Base-by-base conservation (phyloP, 2,329 filamentous ascomycete genomes). In the Cercospora sesami region DNA sequence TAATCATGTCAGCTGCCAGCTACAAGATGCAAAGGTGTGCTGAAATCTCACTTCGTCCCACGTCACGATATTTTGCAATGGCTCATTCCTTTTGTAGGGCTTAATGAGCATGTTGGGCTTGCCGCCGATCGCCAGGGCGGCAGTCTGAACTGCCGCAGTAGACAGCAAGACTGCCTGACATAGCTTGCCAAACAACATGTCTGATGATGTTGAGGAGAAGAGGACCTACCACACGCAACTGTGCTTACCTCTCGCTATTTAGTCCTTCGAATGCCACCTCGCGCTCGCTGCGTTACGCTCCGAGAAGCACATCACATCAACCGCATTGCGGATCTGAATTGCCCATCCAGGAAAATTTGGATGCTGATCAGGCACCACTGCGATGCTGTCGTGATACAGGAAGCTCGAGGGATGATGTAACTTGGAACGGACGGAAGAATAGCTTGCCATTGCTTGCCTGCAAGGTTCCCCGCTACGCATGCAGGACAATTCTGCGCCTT, bases 11-110 rank as follows among this genome's bases (percentile, higher is more conserved):
- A 66, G 65, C 23, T 55, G 48, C 26, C 48, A 55, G 31, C 26
- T 16, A 63, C 4, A 6, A 12, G n/a, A 45, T 12, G 30, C 42
- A 18, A 8, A 33, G 33, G n/a, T 42, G 16, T 18, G 23, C n/a
- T 33, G 30, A 36, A 12, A 10, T 12, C 33, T 60, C 60, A 75
- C 74, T 51, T 90, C 84, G 76, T 93, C 91, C 87, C 89, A 93
- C 57, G 89, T 91, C 21, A 88, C 86, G 73, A 87, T 83, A 76
- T 87, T 81, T 74, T 88, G 86, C 58, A 88, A 75, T 26, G 80
- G 76, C 66, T 81, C 84, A 69, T 57, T 60, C 57, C 85, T 80
- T 72, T 84, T 84, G 71, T 82, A 81, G 4, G 80, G 78, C 70
- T 82, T 79, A 45, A 85, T 85, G 69, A 84, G 81, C 21, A 83